A percentile compares a stretch with the other conserved stretches of the same genome.
These are phyloP conservation scores for Hippophae rhamnoides DNA, from an alignment of 306 rosid species.

Conservation along the genomic window DNA sequence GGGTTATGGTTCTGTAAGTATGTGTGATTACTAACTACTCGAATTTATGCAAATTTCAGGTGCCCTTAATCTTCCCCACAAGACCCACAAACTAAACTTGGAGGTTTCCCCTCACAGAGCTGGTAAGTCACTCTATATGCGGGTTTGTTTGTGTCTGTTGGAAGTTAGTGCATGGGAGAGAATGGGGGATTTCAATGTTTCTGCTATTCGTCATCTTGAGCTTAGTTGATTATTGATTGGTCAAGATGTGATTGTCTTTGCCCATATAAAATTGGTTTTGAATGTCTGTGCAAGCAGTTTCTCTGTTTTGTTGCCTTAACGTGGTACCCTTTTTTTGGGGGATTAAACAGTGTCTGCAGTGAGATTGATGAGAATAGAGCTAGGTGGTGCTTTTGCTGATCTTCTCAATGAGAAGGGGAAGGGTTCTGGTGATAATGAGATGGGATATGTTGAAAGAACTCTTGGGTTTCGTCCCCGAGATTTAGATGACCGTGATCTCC, in stretches of 20 bases:
- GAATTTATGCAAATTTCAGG: constrained; percentile 25
- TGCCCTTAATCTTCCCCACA: constrained; percentile 22
- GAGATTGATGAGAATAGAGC: constrained; percentile 80
- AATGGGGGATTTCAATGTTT: constrained; percentile 1
- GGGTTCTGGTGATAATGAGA: constrained; percentile 90
- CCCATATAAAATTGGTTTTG: neutral
- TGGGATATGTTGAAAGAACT: constrained; percentile 78
- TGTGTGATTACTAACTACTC: neutral
- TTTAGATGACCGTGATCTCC: constrained; percentile 65
- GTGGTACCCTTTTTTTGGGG: constrained; percentile 10
- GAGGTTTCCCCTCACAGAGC: constrained; percentile 92
- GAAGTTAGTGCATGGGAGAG: neutral
- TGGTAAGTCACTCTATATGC: constrained; percentile 26
- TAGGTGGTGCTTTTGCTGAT: constrained; percentile 93
- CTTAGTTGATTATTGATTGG: neutral
- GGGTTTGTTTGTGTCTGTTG: neutral
- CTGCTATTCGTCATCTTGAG: constrained; percentile 4
- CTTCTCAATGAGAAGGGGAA: constrained; percentile 89
- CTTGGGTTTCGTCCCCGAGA: constrained; percentile 73
- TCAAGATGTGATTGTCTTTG: neutral
- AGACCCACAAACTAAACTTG: constrained; percentile 54
- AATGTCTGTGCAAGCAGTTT: neutral
- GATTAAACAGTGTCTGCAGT: constrained; percentile 55
- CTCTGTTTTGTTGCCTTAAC: constrained; percentile 2
- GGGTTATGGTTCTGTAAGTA: constrained; percentile 7